Base-by-base conservation (phyloP, 441 rosid genomes). In the Kokia cookei region DNA sequence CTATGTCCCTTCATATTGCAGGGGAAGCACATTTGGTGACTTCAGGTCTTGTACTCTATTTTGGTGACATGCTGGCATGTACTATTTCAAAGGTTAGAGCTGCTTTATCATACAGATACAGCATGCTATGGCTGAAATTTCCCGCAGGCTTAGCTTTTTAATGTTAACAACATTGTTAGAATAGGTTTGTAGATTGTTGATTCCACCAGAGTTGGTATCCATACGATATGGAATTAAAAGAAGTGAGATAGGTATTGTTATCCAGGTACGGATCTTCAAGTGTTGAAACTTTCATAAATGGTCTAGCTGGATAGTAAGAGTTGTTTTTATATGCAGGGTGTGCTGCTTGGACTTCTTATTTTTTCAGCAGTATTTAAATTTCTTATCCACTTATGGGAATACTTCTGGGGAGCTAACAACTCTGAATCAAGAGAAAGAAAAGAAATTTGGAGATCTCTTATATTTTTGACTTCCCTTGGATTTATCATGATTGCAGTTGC, bases 11-110 rank as follows among this genome's bases (percentile, higher is more conserved):
- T 37, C 24, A n/a, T 75, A 74, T 75, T 85, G 61, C 73, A 95
- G 99, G 99, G 78, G 99, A 96, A 88, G 85, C 90, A 15, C 93
- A 91, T 85, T 76, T 96, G 70, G 86, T 90, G 72, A 93, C 93
- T 62, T 77, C 83, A 35, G 97, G 98, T 74, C 97, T 96, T 76
- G 94, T 96, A 76, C 91, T 93, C 75, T 92, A 92, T 85, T 89
- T 86, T 77, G 93, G 96, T 27, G 98, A 96, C 83, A 85, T 93
- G 89, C 71, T 91, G 86, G 92, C 94, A 10, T 84, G 87, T 78
- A 90, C 97, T 32, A 78, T 87, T 69, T 59, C 83, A 62, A 92
- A 93, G 97, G 98, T 89, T 81, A 74, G 85, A 75, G 47, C 66
- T 69, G 26, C 47, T 78, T 73, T 80, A 55, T 77, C 76, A 8